Conservation (phyloP, 352 stramenopile species). For the Stephanocyclus meneghinianus region DNA sequence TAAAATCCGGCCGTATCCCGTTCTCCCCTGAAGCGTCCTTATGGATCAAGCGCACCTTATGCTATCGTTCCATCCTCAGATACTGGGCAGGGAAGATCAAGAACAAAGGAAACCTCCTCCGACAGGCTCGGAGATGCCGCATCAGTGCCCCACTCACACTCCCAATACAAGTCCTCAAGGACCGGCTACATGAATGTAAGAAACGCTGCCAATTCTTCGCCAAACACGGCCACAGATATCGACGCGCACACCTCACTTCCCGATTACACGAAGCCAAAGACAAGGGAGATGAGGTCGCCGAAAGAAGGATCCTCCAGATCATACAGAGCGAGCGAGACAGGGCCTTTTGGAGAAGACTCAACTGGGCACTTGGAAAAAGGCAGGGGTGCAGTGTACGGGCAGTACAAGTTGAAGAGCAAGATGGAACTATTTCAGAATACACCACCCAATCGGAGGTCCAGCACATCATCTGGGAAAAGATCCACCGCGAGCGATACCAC, state of each 20-base stretch:
- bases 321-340: background rate
- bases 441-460: background rate
- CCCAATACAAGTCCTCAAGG: too few species aligned
- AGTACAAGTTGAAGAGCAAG: background rate
- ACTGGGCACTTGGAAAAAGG: background rate
- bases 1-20: constrained; percentile 5
- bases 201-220: too few species aligned
- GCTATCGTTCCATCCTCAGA: constrained; percentile 30
- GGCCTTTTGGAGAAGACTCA: background rate
- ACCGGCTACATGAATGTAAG: too few species aligned
- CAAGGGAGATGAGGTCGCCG: too few species aligned
- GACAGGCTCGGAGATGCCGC: too few species aligned
- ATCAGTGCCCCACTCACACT: too few species aligned
- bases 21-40: background rate
- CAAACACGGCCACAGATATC: too few species aligned
- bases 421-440: background rate
- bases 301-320: background rate
- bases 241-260: too few species aligned
- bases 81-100: background rate
- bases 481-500: too few species aligned
- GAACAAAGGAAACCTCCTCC: too few species aligned
- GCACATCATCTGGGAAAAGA: too few species aligned
- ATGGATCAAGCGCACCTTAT: constrained; percentile 26
- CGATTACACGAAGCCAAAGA: too few species aligned
- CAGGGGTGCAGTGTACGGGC: background rate